Evolutionary conservation across 2,329 filamentous ascomycete species (phyloP), one percentile per base, ranked within the genome.

Genomic region (Metarhizium anisopliae): DNA sequence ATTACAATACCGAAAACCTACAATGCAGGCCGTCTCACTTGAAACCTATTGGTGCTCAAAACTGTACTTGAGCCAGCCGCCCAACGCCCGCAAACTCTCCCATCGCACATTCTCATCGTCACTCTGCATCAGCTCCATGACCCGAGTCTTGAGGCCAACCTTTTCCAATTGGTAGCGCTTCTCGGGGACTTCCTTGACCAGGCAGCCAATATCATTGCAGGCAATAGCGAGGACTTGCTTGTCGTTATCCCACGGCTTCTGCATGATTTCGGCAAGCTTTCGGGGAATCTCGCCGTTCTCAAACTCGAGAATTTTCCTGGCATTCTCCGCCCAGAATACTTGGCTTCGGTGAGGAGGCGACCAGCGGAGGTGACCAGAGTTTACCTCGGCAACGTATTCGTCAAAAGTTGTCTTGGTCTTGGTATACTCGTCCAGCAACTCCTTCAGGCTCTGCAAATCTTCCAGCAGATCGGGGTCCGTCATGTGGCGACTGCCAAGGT

Each of bases 51-150:
- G 42, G 42, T 69, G 64, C 62, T 84, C 81, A 62, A 84, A 83
- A 70, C 79, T 84, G 64, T 84, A 84, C 75, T 83, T 83, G 65
- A 84, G 70, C 81, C 81, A 84, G 18, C 80, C 79, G 20, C 81
- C 81, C 45, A 96, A 83, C 16, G 92, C 91, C 65, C 87, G 84
- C 74, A 96, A 74, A 71, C 89, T 94, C 77, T 96, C 92, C 90
- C 91, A 96, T 67, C 92, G 80, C 50, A 96, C 90, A 58, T 84
- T 86, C 75, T 96, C 91, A 65, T 96, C 90, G 57, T 84, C 80
- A 67, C 95, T 90, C 65, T 84, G 85, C 92, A 96, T 96, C 66
- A 96, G 77, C 74, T 91, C 89, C 91, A 96, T 95, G 58, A 96
- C 86, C 62, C 90, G 81, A 18, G 82, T 83, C 81, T 96, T 96